These are phyloP conservation scores for Turritis glabra DNA, from an alignment of 345 rosid genomes.

Conservation along the genomic window DNA sequence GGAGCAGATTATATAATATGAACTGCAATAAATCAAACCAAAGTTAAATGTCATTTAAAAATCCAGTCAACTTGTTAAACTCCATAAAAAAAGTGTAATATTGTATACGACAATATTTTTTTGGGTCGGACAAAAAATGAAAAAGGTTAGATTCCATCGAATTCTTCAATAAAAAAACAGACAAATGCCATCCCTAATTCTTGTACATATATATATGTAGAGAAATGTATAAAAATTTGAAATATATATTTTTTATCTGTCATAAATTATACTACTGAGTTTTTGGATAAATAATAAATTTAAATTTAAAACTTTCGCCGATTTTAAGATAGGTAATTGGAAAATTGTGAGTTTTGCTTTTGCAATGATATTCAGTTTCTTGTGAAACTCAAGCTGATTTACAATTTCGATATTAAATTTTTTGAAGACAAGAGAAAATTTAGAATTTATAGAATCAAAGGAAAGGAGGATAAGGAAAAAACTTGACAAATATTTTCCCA, in stretches of 20 bases:
- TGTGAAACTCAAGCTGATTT: constrained; percentile 15
- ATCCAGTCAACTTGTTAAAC: too few species aligned
- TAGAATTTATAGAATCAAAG: not conserved
- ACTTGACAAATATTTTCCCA: not conserved
- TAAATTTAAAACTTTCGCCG: constrained; percentile 22
- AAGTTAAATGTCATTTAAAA: too few species aligned
- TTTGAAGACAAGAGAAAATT: not conserved
- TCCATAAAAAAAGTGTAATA: too few species aligned
- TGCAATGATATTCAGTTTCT: constrained; percentile 24
- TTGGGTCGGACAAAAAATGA: too few species aligned
- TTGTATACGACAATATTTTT: too few species aligned
- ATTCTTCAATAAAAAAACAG: too few species aligned
- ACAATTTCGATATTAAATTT: constrained; percentile 23
- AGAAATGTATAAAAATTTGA: not conserved
- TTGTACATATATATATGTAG: not conserved
- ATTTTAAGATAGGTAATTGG: constrained; percentile 21
- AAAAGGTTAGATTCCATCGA: too few species aligned
- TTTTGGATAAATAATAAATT: not conserved
- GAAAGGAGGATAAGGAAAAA: not conserved
- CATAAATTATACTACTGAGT: constrained; percentile 28
- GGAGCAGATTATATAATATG: too few species aligned
- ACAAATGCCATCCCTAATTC: not conserved
- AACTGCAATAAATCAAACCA: too few species aligned
- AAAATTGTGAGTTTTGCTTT: constrained; percentile 21
- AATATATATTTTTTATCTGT: constrained; percentile 1